Base-by-base conservation (phyloP, 176 grass and related monocot genomes). In the Triticum dicoccoides region DNA sequence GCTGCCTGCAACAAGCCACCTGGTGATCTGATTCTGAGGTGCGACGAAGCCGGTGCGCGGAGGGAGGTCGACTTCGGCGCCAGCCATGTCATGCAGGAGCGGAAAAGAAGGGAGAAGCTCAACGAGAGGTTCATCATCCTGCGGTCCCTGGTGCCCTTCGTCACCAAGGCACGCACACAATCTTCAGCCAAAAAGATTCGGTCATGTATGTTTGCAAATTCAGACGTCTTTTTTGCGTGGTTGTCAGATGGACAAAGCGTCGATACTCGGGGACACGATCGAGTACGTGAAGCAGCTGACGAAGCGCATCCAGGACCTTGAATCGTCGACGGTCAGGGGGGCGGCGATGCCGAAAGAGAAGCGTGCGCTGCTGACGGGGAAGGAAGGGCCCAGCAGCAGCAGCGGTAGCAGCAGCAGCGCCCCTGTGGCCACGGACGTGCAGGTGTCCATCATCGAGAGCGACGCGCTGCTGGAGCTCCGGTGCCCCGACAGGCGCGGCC, bases 211-310 rank as follows among this genome's bases (percentile, higher is more conserved):
- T 39, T 39, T 39, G 38, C 8, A 63, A 25, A 63, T 30, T 65
- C 24, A 65, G 63, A 6, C 13, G 35, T 35, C 69, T 25, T 58
- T 17, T 62, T 78, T 18, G 21, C 18, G 6, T 59, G 45, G 21
- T 12, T 44, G 2, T 39, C 79, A 98, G 97, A 94, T 94, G 92
- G 97, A 99, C 71, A 94, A 92, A 80, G 87, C 94, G 0, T 96
- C 94, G 25, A 96, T 99, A 27, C 84, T 99, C 11, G 92, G 89
- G 0, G 94, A 99, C 65, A 91, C 94, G 23, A 96, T 94, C 47
- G 97, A 99, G 72, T 99, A 96, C n/a, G 65, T 99, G 82, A 99
- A 96, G 88, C 94, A 99, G 80, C 85, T 96, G 2, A 77, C 79
- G 18, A 80, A 87, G 0, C 90, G 79, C 6, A 90, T 99, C 79